These are phyloP conservation scores for Claviceps fusiformis DNA, from an alignment of 2,329 filamentous ascomycete species.

Conservation along the genomic window DNA sequence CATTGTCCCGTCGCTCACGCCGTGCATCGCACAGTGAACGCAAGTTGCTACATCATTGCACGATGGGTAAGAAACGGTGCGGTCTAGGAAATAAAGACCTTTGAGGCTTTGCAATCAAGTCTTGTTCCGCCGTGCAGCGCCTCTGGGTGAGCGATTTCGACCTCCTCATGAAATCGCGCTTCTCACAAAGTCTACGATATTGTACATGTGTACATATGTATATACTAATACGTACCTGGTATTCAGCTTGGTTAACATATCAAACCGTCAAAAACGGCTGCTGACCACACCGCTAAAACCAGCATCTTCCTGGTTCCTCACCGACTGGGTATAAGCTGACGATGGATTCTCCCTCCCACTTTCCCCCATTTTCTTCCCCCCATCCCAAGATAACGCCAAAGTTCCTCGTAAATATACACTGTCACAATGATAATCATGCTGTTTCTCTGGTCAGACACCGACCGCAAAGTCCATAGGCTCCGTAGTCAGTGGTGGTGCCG, in stretches of 20 bases:
- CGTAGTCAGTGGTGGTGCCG: slow-evolving; percentile 11
- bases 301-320: not conserved
- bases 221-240: not conserved
- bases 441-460: not conserved
- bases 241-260: not conserved
- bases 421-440: not conserved
- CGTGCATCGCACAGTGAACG: too few species aligned
- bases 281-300: not conserved
- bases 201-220: not conserved
- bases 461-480: slow-evolving; percentile 18
- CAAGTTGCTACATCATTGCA: too few species aligned
- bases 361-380: not conserved
- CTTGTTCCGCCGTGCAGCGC: too few species aligned
- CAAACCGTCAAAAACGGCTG: not conserved
- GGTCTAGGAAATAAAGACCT: too few species aligned
- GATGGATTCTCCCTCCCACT: not conserved
- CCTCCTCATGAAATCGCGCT: not conserved
- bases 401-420: not conserved
- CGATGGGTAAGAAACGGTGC: too few species aligned
- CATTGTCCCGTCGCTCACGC: too few species aligned
- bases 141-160: too few species aligned
- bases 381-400: not conserved
- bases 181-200: not conserved
- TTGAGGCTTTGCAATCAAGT: too few species aligned
- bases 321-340: slow-evolving; percentile 1